Base-by-base conservation (phyloP, 441 rosid species). In the Viola pubescens region DNA sequence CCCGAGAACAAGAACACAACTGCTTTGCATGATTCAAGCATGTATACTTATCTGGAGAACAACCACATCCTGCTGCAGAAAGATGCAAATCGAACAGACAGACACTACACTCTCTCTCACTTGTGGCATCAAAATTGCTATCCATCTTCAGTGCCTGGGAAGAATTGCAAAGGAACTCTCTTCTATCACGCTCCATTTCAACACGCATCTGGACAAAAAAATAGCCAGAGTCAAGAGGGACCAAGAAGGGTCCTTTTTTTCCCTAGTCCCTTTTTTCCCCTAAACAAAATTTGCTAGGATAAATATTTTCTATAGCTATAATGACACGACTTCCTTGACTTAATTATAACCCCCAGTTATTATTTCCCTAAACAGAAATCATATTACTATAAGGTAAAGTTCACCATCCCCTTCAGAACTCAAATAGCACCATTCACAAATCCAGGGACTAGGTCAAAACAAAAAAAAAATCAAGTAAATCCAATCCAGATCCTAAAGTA, bases 11-110 rank as follows among this genome's bases (percentile, higher is more conserved):
- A 7, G 85, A 71, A 64, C 99, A 94, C 73, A 94, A 69, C 64
- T 89, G 88, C 77, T 82, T 84, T 73, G 88, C 88, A 73, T 91
- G 99, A 79, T 75, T 83, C 79, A 94, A 81, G 77, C 99, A 94
- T 58, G 89, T 82, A 69, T 84, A 91, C 80, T 71, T 91, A 74
- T 94, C 97, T 10, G 97, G 89, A 56, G 95, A 94, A 75, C 99
- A 91, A 47, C 42, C 81, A 71, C 99, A 94, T 62, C 97, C 99
- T 13, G 80, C 97, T 16, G 99, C 99, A 57, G 99, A 94, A n/a
- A 91, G 82, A 75, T 91, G 99, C 82, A 94, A 73, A 81, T 94
- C 97, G 56, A 91, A 94, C 74, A 81, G 81, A 75, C 99, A 94
- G 56, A 84, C 49, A 59, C 77, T 76, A 71, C 99, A 94, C 73